Percentiles rank a stretch among this genome's conserved stretches.
Evolutionary conservation across 495 filamentous ascomycete species (phyloP).

Genomic region (Aspergillus heteromorphus): DNA sequence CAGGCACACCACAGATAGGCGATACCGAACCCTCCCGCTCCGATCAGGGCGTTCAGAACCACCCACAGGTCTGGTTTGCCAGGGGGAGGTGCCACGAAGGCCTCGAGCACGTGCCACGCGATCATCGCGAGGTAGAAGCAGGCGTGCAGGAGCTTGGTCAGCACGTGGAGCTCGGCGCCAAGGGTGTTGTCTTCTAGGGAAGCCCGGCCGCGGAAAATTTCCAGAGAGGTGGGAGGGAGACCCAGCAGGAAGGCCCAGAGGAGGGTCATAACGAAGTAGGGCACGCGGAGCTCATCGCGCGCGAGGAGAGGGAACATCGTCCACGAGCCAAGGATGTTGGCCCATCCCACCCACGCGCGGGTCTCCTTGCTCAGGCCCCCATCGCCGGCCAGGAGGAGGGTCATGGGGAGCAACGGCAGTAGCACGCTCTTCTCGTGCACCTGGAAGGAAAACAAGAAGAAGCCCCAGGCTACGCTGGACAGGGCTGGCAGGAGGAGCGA

Average conservation of each 20-base stretch:
- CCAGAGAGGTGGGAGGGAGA: conserved; percentile 69
- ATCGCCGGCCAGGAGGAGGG: conserved; percentile 70
- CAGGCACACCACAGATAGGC: conserved; percentile 88
- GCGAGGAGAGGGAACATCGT: conserved; percentile 88
- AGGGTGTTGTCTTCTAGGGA: conserved; percentile 34
- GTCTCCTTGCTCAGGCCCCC: conserved; percentile 68
- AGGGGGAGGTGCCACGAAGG: conserved; percentile 57
- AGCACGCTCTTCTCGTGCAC: conserved; percentile 97
- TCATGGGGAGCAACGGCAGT: conserved; percentile 87
- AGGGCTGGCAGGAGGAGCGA: conserved; percentile 73
- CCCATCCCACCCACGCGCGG: conserved; percentile 87
- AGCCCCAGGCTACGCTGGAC: conserved; percentile 83
- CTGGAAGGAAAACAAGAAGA: conserved; percentile 95
- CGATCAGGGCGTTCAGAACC: conserved; percentile 80
- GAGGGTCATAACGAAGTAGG: conserved; percentile 75
- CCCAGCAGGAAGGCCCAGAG: conserved; percentile 90
- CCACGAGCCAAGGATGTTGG: conserved; percentile 87
- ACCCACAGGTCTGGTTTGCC: conserved; percentile 91
- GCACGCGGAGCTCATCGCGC: conserved; percentile 75
- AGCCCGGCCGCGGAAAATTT: conserved; percentile 50
- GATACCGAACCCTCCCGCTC: conserved; percentile 75
- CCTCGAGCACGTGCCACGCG: conserved; percentile 73
- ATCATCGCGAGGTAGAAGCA: conserved; percentile 71
- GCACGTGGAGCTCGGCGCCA: conserved; percentile 38
- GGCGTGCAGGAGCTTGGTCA: conserved; percentile 63